Base-by-base conservation (phyloP, 345 rosid genomes). In the Populus tremula region DNA sequence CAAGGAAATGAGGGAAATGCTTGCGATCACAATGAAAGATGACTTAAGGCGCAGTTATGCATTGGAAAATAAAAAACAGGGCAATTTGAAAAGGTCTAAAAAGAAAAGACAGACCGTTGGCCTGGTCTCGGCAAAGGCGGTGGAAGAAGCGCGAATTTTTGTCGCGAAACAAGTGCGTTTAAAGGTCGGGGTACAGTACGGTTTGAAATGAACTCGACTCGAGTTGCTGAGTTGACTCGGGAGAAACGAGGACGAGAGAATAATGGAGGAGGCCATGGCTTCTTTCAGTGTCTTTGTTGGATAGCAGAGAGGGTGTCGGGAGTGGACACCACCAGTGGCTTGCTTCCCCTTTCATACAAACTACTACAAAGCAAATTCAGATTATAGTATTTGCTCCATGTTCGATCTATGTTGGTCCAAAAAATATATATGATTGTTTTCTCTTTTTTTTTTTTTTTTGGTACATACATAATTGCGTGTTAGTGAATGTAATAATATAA, bases 111-210 rank as follows among this genome's bases (percentile, higher is more conserved):
- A 20, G 83, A 87, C 92, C 84, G 69, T 79, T 35, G 87, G 85
- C n/a, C 82, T 78, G 75, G 87, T 72, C 75, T 87, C 91, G 8
- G 66, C 5, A 54, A 63, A 71, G 81, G 85, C 39, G 18, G 91
- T 39, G 18, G 87, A 82, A 45, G 88, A 81, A 80, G 91, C 92
- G 14, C 88, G 87, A 65, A 88, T 43, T 83, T 76, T 82, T 33
- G 73, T 39, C 6, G 72, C 71, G 31, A 81, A 72, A 36, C n/a
- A 14, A 16, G 35, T 1, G 75, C 53, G 79, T 39, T 47, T 83
- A 12, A 69, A 75, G 73, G 72, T 3, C 4, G 72, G 39, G 5
- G 66, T 4, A 6, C 36, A 6, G 67, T 56, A n/a, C 14, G 39
- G 71, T 12, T 67, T 75, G 71, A 77, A 33, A 69, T 71, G 53